phyloP scores from a whole-genome alignment of 495 filamentous ascomycete genomes.

The Podospora comata region DNA sequence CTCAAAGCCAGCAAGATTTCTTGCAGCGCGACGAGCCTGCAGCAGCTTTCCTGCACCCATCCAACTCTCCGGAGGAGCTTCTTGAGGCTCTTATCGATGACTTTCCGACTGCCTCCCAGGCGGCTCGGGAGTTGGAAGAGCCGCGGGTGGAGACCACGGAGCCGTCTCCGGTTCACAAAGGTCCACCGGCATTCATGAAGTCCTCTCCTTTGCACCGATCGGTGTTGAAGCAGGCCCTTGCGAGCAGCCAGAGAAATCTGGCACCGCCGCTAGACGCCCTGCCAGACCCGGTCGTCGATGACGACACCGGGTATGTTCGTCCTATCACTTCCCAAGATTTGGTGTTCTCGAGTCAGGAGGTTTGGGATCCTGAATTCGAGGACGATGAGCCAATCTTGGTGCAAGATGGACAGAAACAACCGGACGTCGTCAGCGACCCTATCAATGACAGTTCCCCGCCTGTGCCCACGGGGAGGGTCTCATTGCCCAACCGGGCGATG shows the following conservation, averaged over 20 bases:
- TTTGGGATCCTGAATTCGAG: neutral
- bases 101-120: constrained; percentile 3
- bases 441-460: neutral
- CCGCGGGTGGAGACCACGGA: neutral
- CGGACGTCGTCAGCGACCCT: neutral
- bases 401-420: neutral
- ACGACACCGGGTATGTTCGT: neutral
- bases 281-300: neutral
- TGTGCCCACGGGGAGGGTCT: neutral
- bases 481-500: too few species aligned
- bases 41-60: neutral
- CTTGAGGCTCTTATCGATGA: neutral
- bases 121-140: constrained; percentile 8
- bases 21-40: neutral
- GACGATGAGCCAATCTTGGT: neutral
- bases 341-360: neutral
- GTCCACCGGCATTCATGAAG: neutral
- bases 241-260: neutral
- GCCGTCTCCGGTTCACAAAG: neutral
- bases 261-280: neutral
- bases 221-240: neutral
- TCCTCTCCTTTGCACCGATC: neutral
- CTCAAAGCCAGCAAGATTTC: neutral
- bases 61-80: constrained; percentile 1
- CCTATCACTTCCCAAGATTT: neutral